A percentile compares a stretch with the other conserved stretches of the same genome.
Evolutionary conservation across 345 rosid species (phyloP).

Genomic region (Angophora floribunda): DNA sequence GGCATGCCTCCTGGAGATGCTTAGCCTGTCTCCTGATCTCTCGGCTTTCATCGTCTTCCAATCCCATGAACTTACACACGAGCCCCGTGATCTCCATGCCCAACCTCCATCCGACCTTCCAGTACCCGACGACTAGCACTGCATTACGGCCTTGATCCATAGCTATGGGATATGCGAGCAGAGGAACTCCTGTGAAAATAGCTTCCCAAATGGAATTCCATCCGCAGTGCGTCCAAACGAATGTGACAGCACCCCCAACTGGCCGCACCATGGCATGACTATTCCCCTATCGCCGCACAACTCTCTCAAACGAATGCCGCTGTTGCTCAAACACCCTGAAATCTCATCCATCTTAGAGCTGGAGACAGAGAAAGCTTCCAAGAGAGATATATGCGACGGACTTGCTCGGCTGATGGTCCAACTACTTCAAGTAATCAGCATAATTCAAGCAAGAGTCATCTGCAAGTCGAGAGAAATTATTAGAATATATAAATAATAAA

Average conservation of each 20-base stretch:
- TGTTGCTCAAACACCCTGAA: slow-evolving; percentile 7
- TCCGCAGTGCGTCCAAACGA: slow-evolving; percentile 22
- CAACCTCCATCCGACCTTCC: slow-evolving; percentile 17
- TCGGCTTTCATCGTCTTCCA: neutral
- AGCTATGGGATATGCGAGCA: slow-evolving; percentile 9
- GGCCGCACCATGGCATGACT: slow-evolving; percentile 51
- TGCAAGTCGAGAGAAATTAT: slow-evolving; percentile 6
- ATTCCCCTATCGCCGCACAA: slow-evolving; percentile 7
- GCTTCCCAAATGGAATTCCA: slow-evolving; percentile 21
- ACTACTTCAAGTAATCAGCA: slow-evolving; percentile 5
- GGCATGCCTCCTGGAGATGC: neutral
- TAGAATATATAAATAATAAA: too few relatives aligned
- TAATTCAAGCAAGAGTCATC: neutral
- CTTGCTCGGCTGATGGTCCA: slow-evolving; percentile 13
- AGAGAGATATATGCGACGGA: slow-evolving; percentile 30
- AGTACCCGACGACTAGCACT: slow-evolving; percentile 1
- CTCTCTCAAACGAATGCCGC: slow-evolving; percentile 9
- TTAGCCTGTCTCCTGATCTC: slow-evolving; percentile 3
- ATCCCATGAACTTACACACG: neutral
- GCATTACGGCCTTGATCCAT: slow-evolving; percentile 10
- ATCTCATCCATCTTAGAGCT: slow-evolving; percentile 23
- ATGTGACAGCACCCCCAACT: slow-evolving; percentile 19
- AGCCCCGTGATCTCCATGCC: neutral
- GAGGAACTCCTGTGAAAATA: slow-evolving; percentile 7
- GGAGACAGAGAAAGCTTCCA: slow-evolving; percentile 30